Conservation (phyloP, 345 rosid species). For the Rhizophora mangle region DNA sequence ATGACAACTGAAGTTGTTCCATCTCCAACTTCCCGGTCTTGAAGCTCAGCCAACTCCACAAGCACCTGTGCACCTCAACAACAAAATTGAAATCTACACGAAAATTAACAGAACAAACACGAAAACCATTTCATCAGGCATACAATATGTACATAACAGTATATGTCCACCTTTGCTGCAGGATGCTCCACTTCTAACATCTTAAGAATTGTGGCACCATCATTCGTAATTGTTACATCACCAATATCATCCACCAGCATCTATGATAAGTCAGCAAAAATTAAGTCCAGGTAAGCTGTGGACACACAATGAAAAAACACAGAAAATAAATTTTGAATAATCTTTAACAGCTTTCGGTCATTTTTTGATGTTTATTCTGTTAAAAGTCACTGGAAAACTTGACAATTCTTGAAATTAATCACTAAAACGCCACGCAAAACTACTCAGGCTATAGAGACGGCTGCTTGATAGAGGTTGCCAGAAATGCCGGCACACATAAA, state of each 20-base stretch:
- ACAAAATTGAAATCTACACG: not conserved
- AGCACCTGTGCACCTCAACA: constrained; percentile 53
- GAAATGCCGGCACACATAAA: no score
- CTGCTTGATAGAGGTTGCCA: not conserved
- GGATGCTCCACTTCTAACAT: constrained; percentile 98
- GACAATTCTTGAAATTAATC: no score
- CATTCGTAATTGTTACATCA: constrained; percentile 91
- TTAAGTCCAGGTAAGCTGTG: not conserved
- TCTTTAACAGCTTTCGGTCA: no score
- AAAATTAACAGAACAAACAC: not conserved
- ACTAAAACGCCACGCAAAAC: no score
- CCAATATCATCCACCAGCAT: constrained; percentile 98
- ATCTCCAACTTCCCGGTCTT: constrained; percentile 96
- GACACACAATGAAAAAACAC: not conserved
- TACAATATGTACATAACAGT: not conserved
- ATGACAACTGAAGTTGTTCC: constrained; percentile 96
- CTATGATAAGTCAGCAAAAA: constrained; percentile 32
- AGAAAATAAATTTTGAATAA: no score
- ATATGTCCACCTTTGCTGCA: constrained; percentile 73
- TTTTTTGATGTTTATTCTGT: no score
- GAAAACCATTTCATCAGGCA: not conserved
- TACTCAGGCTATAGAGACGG: no score
- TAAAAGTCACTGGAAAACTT: no score
- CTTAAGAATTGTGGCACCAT: constrained; percentile 91
- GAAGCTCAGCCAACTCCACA: constrained; percentile 98